Percentiles rank a stretch among this genome's conserved stretches.
These are phyloP conservation scores for Carex pumila DNA, from an alignment of 176 grass and related monocot genomes.

Conservation along the genomic window DNA sequence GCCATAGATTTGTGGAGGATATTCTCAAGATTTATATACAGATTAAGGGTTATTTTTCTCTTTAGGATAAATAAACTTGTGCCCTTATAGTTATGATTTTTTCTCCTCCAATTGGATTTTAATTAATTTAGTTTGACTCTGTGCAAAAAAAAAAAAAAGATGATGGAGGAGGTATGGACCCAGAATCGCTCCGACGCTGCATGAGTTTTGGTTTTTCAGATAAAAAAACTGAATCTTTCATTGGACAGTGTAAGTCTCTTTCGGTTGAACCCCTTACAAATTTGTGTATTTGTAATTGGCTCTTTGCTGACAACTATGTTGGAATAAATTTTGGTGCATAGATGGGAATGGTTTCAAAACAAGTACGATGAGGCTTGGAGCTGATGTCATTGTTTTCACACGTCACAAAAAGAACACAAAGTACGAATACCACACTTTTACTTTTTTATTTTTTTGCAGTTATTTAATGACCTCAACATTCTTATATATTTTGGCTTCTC, in stretches of 20 bases:
- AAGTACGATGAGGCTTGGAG: conserved; percentile 98
- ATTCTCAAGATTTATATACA: conserved; percentile 5
- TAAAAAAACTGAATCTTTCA: conserved; percentile 80
- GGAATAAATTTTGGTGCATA: conserved; percentile 30
- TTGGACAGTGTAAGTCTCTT: conserved; percentile 75
- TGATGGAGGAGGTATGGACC: conserved; percentile 96
- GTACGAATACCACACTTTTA: conserved; percentile 10
- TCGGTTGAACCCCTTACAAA: conserved; percentile 8
- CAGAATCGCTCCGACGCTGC: conserved; percentile 61
- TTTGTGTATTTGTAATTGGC: conserved; percentile 22
- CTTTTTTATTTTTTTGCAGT: conserved; percentile 16
- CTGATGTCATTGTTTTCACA: conserved; percentile 92
- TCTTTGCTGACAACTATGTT: conserved; percentile 23
- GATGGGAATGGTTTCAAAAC: conserved; percentile 99
- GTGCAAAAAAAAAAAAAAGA: conserved; percentile 47
- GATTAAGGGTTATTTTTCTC: conserved; percentile 25
- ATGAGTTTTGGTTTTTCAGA: conserved; percentile 99
- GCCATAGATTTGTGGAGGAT: neutral
- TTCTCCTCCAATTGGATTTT: conserved; percentile 13
- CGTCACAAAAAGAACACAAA: conserved; percentile 61
- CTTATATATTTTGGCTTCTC: conserved; percentile 14
- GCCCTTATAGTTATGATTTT: conserved; percentile 1
- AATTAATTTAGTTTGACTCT: conserved; percentile 10
- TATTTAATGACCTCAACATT: conserved; percentile 18
- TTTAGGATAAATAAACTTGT: conserved; percentile 12